These are phyloP conservation scores for Neonectria sp. DNA, from an alignment of 2,329 filamentous ascomycete genomes.

Conservation along the genomic window DNA sequence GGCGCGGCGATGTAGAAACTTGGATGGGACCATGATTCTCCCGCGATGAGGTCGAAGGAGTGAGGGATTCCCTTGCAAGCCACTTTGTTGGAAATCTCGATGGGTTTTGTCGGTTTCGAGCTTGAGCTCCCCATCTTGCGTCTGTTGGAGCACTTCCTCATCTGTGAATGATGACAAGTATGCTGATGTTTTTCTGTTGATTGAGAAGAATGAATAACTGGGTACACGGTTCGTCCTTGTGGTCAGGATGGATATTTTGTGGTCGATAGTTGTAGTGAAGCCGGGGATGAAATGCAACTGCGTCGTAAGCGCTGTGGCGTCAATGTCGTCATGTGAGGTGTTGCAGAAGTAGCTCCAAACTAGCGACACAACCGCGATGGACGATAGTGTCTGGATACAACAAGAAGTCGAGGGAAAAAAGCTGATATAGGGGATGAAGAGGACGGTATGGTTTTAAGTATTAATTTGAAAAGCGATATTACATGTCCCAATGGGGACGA, in stretches of 20 bases:
- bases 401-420: not conserved
- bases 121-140: conserved; percentile 10
- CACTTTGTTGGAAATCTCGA: conserved; percentile 29
- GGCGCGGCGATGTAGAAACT: conserved; percentile 26
- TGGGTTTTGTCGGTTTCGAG: conserved; percentile 1
- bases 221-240: not conserved
- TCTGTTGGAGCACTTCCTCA: not conserved
- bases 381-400: not conserved
- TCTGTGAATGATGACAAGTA: not conserved
- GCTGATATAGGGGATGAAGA: not conserved
- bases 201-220: not conserved
- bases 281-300: not conserved
- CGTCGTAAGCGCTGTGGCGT: not conserved
- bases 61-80: conserved; percentile 35
- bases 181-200: not conserved
- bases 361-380: not conserved
- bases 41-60: conserved; percentile 35
- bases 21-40: conserved; percentile 28
- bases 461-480: not conserved
- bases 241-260: not conserved
- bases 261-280: not conserved
- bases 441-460: not conserved
- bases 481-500: not conserved
- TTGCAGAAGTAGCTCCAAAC: not conserved
- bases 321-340: not conserved